A percentile compares a stretch with the other conserved stretches of the same genome.
These are phyloP conservation scores for Alternaria viburni DNA, from an alignment of 2,329 filamentous ascomycete genomes.

Conservation along the genomic window DNA sequence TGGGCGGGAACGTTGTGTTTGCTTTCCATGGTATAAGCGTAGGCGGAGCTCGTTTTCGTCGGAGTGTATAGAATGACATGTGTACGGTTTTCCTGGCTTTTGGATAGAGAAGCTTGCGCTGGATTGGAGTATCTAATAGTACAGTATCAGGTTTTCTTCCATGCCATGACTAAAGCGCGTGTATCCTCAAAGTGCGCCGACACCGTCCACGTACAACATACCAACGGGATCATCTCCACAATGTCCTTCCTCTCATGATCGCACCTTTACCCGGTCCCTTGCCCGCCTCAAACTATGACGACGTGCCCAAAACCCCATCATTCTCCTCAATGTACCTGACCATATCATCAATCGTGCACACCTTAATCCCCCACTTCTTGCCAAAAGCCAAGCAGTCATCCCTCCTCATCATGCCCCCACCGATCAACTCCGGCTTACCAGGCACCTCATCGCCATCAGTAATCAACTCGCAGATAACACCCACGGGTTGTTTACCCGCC, in stretches of 20 bases:
- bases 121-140: neutral
- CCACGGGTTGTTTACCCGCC: conserved; percentile 74
- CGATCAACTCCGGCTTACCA: conserved; percentile 69
- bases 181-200: neutral
- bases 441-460: conserved; percentile 78
- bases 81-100: neutral
- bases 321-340: conserved; percentile 78
- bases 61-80: no score
- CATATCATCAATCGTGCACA: conserved; percentile 94
- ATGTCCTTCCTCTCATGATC: neutral
- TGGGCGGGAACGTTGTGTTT: neutral
- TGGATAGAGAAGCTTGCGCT: neutral
- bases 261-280: neutral
- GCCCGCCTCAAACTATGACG: conserved; percentile 17
- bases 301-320: conserved; percentile 57
- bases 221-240: neutral
- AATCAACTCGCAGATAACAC: conserved; percentile 90
- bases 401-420: conserved; percentile 87
- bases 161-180: neutral
- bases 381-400: conserved; percentile 91
- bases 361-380: conserved; percentile 84
- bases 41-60: neutral
- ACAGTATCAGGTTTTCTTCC: neutral
- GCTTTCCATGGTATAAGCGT: neutral
- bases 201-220: neutral